phyloP scores from a whole-genome alignment of 2,329 filamentous ascomycete species.

The Alternaria infectoria region DNA sequence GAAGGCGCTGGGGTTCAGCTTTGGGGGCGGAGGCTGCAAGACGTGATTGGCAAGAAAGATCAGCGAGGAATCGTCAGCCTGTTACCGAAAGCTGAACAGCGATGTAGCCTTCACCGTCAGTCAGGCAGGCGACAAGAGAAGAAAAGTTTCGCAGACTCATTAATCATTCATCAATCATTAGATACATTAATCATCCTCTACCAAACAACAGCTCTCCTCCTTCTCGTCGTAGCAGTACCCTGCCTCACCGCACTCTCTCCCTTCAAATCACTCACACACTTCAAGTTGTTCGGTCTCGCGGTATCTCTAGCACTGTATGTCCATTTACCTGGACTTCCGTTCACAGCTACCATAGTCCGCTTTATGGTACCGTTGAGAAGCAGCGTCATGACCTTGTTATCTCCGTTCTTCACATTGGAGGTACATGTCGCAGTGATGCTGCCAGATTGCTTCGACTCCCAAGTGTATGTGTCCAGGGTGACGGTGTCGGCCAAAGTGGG shows the following conservation, averaged over 20 bases:
- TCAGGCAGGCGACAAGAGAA: fast-evolving
- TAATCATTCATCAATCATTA: background rate
- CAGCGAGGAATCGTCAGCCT: background rate
- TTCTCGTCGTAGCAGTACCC: slow-evolving; percentile 27
- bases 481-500: slow-evolving; percentile 36
- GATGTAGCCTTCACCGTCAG: background rate
- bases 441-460: slow-evolving; percentile 36
- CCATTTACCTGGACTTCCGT: slow-evolving; percentile 35
- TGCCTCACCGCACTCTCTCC: slow-evolving; percentile 31
- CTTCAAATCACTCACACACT: slow-evolving; percentile 32
- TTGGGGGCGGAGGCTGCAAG: background rate
- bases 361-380: slow-evolving; percentile 31
- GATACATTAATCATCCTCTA: background rate
- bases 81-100: background rate
- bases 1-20: background rate
- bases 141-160: background rate
- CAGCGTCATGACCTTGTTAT: slow-evolving; percentile 38
- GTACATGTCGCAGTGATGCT: slow-evolving; percentile 41
- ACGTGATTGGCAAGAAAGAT: background rate
- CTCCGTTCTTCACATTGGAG: slow-evolving; percentile 44
- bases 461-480: slow-evolving; percentile 43
- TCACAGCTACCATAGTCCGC: slow-evolving; percentile 27
- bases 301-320: slow-evolving; percentile 31
- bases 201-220: slow-evolving; percentile 12
- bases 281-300: slow-evolving; percentile 37